Base-by-base conservation (phyloP, 2,329 filamentous ascomycete genomes). In the Xylaria sp. region DNA sequence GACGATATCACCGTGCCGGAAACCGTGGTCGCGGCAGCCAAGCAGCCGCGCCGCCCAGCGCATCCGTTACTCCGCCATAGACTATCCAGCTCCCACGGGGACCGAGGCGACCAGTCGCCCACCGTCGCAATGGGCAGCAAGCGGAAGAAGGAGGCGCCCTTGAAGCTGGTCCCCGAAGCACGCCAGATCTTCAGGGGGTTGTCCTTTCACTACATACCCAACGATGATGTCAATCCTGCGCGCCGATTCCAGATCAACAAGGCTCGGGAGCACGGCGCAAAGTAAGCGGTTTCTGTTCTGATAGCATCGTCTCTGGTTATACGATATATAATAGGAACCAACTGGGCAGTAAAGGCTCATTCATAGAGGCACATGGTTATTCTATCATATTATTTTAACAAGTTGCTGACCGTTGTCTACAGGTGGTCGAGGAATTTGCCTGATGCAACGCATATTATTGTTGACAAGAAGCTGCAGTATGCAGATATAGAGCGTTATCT, bases 201-300 rank as follows among this genome's bases (percentile, higher is more conserved):
- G n/a, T 69, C 74, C 0, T 88, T 91, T 60, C 90, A 85, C 72
- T 96, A 94, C 69, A 84, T 96, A 5, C 93, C 92, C 0, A 89
- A 94, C 61, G 84, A 91, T 59, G 88, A 93, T 59, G 80, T 89
- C 43, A 83, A 87, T 26, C 81, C 82, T 9, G 77, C 82, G 7
- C 83, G 92, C 38, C 83, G 83, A 50, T 72, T 86, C 53, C 86
- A 90, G 3, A 96, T 97, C 48, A 81, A 81, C 24, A 92, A 88
- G 69, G 87, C 89, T 0, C 80, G 84, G 47, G 86, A 91, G 64
- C 86, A 86, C 68, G 93, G 93, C 40, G 93, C 88, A 1, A 74
- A 69, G 1, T 61, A 56, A 61, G 56, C 56, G 21, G 2, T 43
- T 16, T 34, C 8, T 13, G 11, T 34, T 34, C 29, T 34, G 5